Base-by-base conservation (phyloP, 2,329 filamentous ascomycete species). In the Sordariomycetes sp. region DNA sequence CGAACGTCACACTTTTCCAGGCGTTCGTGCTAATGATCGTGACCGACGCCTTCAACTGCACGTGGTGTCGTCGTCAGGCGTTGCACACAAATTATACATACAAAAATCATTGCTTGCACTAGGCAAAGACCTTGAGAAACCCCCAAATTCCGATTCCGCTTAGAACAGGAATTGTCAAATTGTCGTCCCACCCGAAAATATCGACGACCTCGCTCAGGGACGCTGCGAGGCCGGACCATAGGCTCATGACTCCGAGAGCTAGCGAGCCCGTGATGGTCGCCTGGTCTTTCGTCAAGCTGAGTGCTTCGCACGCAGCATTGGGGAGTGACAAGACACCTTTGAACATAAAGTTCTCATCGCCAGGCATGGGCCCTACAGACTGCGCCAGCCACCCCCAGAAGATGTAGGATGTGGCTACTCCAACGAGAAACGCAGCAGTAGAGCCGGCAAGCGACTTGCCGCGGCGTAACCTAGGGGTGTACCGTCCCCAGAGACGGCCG, bases 371-470 rank as follows among this genome's bases (percentile, higher is more conserved):
- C 1, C 78, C 80, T 5, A 75, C 67, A 23, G 64, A 63, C 3
- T 86, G 87, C 3, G 80, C 86, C 33, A 95, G 64, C 64, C 77
- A 83, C 15, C 88, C 90, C 80, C 88, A 98, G 59, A 94, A 98
- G 46, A 82, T 71, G 30, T 72, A 78, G 4, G 90, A 88, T 4
- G 87, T 90, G 36, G 75, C 65, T n/a, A 92, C 76, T 30, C 92
- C 92, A 16, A 88, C 79, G 3, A 82, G 46, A 53, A 86, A 88
- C 9, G 90, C 90, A 2, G 90, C 90, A 10, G 86, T 51, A 8
- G 84, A 92, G 1, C 92, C 92, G 14, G 92, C 92, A 19, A 96
- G 66, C 39, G 86, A 94, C 72, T 98, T 98, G 27, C 88, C 88
- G 42, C 73, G 73, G 41, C 92, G 77, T 36, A 98, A 73, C 34